These are phyloP conservation scores for Debaryomyces coudertii DNA, from an alignment of 1,139 yeast genomes.

Conservation along the genomic window DNA sequence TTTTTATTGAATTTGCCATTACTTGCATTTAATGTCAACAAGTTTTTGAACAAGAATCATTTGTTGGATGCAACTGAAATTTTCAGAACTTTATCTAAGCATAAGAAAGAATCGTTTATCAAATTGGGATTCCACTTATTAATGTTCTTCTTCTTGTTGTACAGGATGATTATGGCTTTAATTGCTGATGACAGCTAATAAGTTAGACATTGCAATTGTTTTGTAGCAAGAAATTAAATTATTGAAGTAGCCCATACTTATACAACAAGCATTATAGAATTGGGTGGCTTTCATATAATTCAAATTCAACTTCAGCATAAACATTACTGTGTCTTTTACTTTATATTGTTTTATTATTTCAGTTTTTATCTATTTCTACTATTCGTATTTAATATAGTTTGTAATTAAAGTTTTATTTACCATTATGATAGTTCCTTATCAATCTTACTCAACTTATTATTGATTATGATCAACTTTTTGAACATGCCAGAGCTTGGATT, in stretches of 20 bases:
- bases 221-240: not conserved
- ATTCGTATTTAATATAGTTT: conserved; percentile 7
- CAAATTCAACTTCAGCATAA: conserved; percentile 8
- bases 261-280: conserved; percentile 9
- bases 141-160: conserved; percentile 93
- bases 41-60: conserved; percentile 75
- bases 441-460: conserved; percentile 32
- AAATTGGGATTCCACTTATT: conserved; percentile 90
- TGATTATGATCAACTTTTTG: conserved; percentile 36
- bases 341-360: conserved; percentile 5
- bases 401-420: conserved; percentile 5
- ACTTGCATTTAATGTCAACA: conserved; percentile 78
- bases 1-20: conserved; percentile 86
- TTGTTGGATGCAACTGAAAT: conserved; percentile 97
- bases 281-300: not conserved
- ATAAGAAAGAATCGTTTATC: conserved; percentile 88
- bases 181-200: conserved; percentile 60
- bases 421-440: conserved; percentile 18
- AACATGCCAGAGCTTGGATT: conserved; percentile 47
- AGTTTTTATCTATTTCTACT: conserved; percentile 6
- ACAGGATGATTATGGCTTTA: conserved; percentile 95
- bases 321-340: not conserved
- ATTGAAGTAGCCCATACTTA: not conserved
- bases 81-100: conserved; percentile 89
- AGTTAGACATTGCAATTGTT: not conserved